Percentiles rank a stretch among this genome's conserved stretches.
phyloP scores from a whole-genome alignment of 768 basidiomycete species.

The Bullera alba region DNA sequence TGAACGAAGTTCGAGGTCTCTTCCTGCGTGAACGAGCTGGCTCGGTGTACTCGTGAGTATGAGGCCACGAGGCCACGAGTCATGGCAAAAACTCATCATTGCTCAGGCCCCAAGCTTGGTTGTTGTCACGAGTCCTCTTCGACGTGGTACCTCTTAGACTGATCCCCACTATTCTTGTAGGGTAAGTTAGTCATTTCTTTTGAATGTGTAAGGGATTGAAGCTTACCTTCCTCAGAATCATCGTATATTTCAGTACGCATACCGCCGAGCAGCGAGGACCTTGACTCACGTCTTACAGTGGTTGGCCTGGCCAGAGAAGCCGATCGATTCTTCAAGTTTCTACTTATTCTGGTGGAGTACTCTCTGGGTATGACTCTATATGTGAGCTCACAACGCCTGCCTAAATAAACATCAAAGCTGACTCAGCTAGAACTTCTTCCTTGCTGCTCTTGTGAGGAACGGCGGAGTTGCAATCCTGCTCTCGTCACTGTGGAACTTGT shows the following conservation, averaged over 20 bases:
- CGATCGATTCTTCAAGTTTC: conserved; percentile 86
- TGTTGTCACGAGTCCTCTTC: conserved; percentile 77
- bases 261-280: not conserved
- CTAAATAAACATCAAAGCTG: too few relatives aligned
- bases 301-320: conserved; percentile 74
- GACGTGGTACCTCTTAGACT: conserved; percentile 84
- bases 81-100: not conserved
- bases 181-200: conserved; percentile 44
- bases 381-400: conserved; percentile 57
- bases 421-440: conserved; percentile 73
- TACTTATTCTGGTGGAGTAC: conserved; percentile 80
- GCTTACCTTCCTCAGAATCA: conserved; percentile 47
- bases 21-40: conserved; percentile 85
- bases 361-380: conserved; percentile 78
- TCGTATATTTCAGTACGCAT: conserved; percentile 48
- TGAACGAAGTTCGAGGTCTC: conserved; percentile 72
- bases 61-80: too few relatives aligned
- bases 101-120: conserved; percentile 78
- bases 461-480: conserved; percentile 85
- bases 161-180: conserved; percentile 78
- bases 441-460: conserved; percentile 74
- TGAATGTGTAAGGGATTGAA: not conserved
- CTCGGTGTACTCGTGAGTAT: conserved; percentile 72
- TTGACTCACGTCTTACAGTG: conserved; percentile 48
- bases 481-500: conserved; percentile 54